phyloP scores from a whole-genome alignment of 164 flowering plant species.

The Magnolia officinalis region DNA sequence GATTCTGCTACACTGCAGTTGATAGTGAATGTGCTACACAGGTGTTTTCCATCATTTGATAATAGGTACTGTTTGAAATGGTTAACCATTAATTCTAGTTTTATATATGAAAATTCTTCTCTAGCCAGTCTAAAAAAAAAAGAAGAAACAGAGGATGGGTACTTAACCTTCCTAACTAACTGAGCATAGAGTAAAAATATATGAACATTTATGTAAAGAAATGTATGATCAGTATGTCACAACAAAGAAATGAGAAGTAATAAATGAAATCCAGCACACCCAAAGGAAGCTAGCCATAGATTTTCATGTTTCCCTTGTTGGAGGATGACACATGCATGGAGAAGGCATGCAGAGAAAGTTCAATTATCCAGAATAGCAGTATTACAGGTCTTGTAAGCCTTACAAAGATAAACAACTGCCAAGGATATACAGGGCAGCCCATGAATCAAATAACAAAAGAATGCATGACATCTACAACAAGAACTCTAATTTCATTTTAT shows the following conservation, averaged over 20 bases:
- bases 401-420: neutral
- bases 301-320: no score
- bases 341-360: neutral
- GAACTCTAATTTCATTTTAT: neutral
- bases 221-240: no score
- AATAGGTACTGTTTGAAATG: constrained; percentile 52
- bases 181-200: no score
- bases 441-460: neutral
- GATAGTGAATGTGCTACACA: constrained; percentile 68
- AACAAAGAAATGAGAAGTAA: no score
- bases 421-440: neutral
- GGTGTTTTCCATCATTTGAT: constrained; percentile 84
- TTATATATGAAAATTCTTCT: no score
- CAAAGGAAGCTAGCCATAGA: no score
- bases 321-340: no score
- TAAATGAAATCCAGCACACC: no score
- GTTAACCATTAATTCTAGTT: neutral
- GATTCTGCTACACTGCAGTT: constrained; percentile 83
- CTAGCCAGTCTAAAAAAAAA: no score
- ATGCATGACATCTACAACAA: neutral
- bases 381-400: neutral
- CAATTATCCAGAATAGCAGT: neutral
- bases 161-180: no score
- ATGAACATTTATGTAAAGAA: no score
- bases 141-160: no score